phyloP scores from a whole-genome alignment of 75 land plant genomes.

The Azolla pinnata region DNA sequence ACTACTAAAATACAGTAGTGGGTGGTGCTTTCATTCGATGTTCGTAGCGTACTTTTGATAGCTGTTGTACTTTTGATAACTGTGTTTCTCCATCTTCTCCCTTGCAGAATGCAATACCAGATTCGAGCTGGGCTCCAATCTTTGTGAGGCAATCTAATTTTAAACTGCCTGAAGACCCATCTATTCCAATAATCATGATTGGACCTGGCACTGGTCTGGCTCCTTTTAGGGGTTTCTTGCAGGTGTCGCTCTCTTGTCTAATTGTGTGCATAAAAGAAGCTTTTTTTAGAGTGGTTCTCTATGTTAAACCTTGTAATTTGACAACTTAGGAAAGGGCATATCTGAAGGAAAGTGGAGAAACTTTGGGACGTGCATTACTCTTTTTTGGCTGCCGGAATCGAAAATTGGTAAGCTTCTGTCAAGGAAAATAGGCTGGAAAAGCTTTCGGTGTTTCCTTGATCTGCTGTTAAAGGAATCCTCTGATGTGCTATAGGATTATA shows the following conservation, averaged over 20 bases:
- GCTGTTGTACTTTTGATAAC: no score
- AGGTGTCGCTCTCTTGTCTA: slow-evolving; percentile 29
- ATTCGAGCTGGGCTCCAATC: slow-evolving; percentile 70
- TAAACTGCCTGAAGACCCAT: slow-evolving; percentile 62
- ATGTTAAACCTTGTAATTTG: not conserved
- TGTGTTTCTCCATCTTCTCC: not conserved
- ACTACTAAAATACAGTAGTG: no score
- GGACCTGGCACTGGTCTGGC: slow-evolving; percentile 94
- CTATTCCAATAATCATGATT: slow-evolving; percentile 69
- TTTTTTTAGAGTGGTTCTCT: not conserved
- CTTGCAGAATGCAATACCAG: slow-evolving; percentile 49
- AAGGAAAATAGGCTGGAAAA: no score
- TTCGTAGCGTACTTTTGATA: no score
- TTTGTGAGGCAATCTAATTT: slow-evolving; percentile 83
- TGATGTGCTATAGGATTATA: slow-evolving; percentile 56
- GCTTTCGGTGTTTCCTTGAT: not conserved
- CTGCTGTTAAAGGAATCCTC: no score
- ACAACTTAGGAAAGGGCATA: slow-evolving; percentile 69
- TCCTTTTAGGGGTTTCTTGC: slow-evolving; percentile 81
- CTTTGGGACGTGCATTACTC: slow-evolving; percentile 66
- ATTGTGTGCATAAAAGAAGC: not conserved
- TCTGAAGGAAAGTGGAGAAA: slow-evolving; percentile 59
- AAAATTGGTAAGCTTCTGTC: slow-evolving; percentile 43
- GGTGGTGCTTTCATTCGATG: no score
- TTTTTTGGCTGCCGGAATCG: slow-evolving; percentile 95